Percentiles rank a stretch among this genome's conserved stretches.
Evolutionary conservation across 2,329 filamentous ascomycete species (phyloP).

Genomic region (Coniochaeta sp.): DNA sequence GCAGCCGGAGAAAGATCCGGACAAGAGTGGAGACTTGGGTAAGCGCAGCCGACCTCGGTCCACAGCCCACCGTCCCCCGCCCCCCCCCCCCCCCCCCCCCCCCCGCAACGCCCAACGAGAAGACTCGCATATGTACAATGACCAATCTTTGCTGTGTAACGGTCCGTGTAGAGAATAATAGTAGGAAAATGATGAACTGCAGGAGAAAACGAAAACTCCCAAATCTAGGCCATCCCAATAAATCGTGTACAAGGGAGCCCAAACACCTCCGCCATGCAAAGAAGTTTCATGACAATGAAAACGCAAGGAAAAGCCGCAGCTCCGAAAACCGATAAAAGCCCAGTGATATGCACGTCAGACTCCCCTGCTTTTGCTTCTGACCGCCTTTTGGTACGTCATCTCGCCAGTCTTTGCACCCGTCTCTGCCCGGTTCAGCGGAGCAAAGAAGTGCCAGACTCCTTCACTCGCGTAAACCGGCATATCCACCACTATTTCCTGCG

Average conservation of each 20-base stretch:
- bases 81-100: neutral
- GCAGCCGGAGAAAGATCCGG: neutral
- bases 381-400: neutral
- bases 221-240: conserved; percentile 1
- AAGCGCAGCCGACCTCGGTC: neutral
- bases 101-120: neutral
- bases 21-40: neutral
- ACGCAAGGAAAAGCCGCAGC: neutral
- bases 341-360: neutral
- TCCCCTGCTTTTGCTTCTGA: neutral
- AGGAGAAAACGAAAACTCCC: neutral
- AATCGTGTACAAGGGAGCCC: conserved; percentile 1
- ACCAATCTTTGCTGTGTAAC: neutral
- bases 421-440: neutral
- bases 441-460: neutral
- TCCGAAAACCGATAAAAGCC: neutral
- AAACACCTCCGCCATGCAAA: conserved; percentile 2
- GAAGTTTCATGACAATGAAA: neutral
- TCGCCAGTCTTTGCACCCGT: neutral
- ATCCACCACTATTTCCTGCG: neutral
- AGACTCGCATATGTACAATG: neutral
- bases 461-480: neutral
- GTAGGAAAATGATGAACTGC: neutral
- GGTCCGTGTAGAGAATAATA: neutral
- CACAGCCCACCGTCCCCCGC: neutral